Evolutionary conservation across 2,329 filamentous ascomycete species (phyloP), one percentile per base, ranked within the genome.

Genomic region (Phyllosticta citrichinensis): DNA sequence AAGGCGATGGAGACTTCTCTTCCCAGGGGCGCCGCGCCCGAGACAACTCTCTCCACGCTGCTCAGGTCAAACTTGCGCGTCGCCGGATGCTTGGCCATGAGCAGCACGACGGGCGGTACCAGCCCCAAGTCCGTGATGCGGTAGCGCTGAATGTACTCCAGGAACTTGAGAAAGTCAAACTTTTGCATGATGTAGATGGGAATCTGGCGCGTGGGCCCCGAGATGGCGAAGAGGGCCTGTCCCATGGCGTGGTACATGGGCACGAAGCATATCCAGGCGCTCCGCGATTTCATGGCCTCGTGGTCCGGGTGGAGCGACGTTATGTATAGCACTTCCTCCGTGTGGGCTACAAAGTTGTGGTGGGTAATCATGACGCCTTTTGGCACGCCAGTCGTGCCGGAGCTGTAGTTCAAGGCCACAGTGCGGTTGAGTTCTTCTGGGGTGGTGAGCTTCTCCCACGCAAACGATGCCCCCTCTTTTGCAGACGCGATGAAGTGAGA

Each of bases 331-430:
- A 84, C 81, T 62, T 88, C 84, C 14, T 77, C 67, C 65, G 84
- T 81, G 69, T 93, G 93, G 64, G 88, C 81, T 52, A 91, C 82
- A 68, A 90, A 89, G 66, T 90, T 88, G 63, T 79, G 77, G 73
- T 95, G 90, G n/a, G 85, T 84, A 65, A 94, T 87, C 73, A 88
- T 85, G 14, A 94, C 90, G 11, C 91, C 91, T 71, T 95, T 95
- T 10, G 90, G 89, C 3, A 91, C 80, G 6, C 91, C 90, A 0
- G 91, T 95, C 1, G 88, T 92, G 11, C 89, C 85, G 30, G 83
- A 87, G 65, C 84, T 88, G 74, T 93, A 95, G 73, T 95, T 94
- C 64, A 95, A 81, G 24, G 84, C 86, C 65, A 87, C 83, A 1
- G 83, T 82, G 5, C 80, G 79, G 60, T 79, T 66, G 24, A 75